Evolutionary conservation across 2,329 filamentous ascomycete genomes (phyloP), one percentile per base, ranked within the genome.

Genomic region (Penicillium griseofulvum): DNA sequence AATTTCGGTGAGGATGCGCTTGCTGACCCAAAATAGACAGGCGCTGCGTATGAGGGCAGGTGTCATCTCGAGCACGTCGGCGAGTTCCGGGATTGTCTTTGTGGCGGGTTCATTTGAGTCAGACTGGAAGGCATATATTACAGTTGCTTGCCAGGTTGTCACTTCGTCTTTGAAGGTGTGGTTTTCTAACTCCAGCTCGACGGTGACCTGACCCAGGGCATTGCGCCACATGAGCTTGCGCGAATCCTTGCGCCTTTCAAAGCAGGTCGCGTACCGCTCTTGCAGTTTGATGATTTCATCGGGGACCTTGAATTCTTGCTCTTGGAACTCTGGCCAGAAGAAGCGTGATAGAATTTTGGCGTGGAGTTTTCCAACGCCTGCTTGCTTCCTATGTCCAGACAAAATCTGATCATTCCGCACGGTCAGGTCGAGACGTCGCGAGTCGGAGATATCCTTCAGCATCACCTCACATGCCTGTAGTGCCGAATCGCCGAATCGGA

Each of bases 391-490:
- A 29, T 49, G 14, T 31, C 45, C 45, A 8, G 37, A 42, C 12
- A 42, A 34, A 7, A 28, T 41, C 24, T 49, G 44, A n/a, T 77
- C 78, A 54, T 80, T 81, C 39, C 85, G 79, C 44, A 96, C 85
- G 12, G 82, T 78, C 8, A 80, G 76, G 68, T 97, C 89, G 56
- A 95, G 84, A 39, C 84, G 82, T 57, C 82, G 81, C 1, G 91
- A 96, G 67, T 97, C 92, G 61, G 89, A 83, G 34, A 97, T 89
- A 70, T 99, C 94, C 60, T 88, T 90, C 54, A 99, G 83, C 94
- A 99, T 99, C 66, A 99, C 94, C 69, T 99, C 93, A 72, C 92
- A 97, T 46, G 90, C 89, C 70, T 97, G 94, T 43, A 99, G 78
- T 16, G 90, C 86, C 28, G 83, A 82, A 62, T 97, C 91, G 24